phyloP scores from a whole-genome alignment of 805 yeast species.

The Kodamaea neixiangensis region DNA sequence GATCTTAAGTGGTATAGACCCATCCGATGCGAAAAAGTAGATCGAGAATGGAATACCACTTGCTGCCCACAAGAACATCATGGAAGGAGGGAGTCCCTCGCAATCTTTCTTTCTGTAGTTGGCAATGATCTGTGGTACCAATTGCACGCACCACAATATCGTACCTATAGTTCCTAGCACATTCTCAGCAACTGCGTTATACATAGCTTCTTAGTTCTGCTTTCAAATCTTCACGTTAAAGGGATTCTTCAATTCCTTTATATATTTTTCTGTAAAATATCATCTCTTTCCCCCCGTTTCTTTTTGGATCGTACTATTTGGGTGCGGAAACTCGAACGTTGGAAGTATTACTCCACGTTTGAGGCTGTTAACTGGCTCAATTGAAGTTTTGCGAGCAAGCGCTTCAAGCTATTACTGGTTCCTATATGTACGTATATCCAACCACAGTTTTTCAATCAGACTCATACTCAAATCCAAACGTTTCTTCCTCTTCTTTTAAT shows the following conservation, averaged over 20 bases:
- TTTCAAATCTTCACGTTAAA: background rate
- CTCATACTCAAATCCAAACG: slow-evolving; percentile 22
- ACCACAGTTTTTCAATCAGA: slow-evolving; percentile 4
- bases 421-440: too few species aligned
- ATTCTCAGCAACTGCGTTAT: slow-evolving; percentile 55
- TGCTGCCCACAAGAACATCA: slow-evolving; percentile 78
- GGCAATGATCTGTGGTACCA: slow-evolving; percentile 79
- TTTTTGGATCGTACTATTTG: slow-evolving; percentile 1
- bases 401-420: too few species aligned
- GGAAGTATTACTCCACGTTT: too few species aligned
- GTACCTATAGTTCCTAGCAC: slow-evolving; percentile 89
- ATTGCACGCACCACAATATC: slow-evolving; percentile 88
- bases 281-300: background rate
- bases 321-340: background rate
- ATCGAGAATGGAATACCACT: slow-evolving; percentile 84
- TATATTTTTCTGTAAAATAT: background rate
- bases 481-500: slow-evolving; percentile 18
- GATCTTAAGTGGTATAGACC: slow-evolving; percentile 74
- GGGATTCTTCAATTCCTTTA: background rate
- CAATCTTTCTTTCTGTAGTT: slow-evolving; percentile 78
- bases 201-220: slow-evolving; percentile 16
- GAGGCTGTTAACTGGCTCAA: too few species aligned
- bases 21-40: slow-evolving; percentile 72
- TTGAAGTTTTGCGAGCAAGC: too few species aligned
- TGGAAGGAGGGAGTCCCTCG: slow-evolving; percentile 82